Conservation (phyloP, 176 grass and related monocot genomes). For the Aegilops tauschii region DNA sequence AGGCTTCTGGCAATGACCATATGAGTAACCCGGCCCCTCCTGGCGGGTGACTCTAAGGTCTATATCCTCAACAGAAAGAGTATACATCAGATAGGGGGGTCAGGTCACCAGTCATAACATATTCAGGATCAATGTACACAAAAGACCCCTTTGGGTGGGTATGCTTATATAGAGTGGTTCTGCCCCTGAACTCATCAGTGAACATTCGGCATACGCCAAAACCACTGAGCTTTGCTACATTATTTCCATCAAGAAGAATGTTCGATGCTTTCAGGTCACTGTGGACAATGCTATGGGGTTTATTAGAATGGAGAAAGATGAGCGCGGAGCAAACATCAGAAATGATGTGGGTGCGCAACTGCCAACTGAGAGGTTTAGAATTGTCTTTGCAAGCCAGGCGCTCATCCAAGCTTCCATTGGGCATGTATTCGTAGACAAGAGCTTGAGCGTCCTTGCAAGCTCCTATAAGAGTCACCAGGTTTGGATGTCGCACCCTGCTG, state of each 20-base stretch:
- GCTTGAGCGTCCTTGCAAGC: slow-evolving; percentile 30
- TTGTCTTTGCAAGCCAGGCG: slow-evolving; percentile 49
- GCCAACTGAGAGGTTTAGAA: slow-evolving; percentile 58
- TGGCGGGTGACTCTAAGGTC: no score
- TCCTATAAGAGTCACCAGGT: no score
- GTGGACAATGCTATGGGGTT: slow-evolving; percentile 50
- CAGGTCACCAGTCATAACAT: slow-evolving; percentile 54
- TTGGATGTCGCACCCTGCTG: no score
- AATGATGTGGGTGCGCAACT: slow-evolving; percentile 38
- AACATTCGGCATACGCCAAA: slow-evolving; percentile 51
- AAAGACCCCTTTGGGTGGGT: slow-evolving; percentile 67
- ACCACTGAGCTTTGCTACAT: slow-evolving; percentile 58
- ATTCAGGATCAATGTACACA: slow-evolving; percentile 78
- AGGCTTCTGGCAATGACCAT: no score
- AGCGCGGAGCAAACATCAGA: slow-evolving; percentile 58
- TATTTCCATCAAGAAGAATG: slow-evolving; percentile 69
- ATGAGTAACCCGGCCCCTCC: no score
- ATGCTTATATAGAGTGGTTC: slow-evolving; percentile 58
- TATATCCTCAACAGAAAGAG: slow-evolving; percentile 18
- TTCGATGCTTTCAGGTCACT: slow-evolving; percentile 72
- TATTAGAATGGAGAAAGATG: slow-evolving; percentile 62
- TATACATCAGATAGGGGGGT: slow-evolving; percentile 29
- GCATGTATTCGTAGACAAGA: slow-evolving; percentile 25
- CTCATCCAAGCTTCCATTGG: slow-evolving; percentile 67
- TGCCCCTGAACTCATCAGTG: slow-evolving; percentile 44